Base-by-base conservation (phyloP, 75 land plant species). In the Pinus albicaulis region DNA sequence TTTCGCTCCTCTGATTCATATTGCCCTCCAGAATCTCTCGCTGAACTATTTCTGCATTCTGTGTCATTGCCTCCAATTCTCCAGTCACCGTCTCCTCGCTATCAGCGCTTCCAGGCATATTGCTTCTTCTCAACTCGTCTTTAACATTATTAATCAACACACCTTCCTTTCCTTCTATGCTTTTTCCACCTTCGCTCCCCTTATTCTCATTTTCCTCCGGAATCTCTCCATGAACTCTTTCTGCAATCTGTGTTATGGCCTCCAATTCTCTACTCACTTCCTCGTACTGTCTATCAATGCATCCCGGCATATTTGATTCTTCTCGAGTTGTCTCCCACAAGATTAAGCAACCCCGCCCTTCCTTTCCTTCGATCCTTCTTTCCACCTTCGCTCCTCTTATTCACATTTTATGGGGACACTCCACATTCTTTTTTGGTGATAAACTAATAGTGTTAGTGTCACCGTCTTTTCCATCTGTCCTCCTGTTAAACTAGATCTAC, bases 61-160 rank as follows among this genome's bases (percentile, higher is more conserved):
- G 77, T 10, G 87, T 74, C 11, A 81, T 61, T 7, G 76, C 73
- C 73, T 84, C 87, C 72, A 90, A 87, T 83, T 83, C 84, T 0
- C 57, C 28, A 24, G 77, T 82, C 12, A 85, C 41, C 14, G n/a
- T 20, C 20, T 15, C 25, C 15, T 55, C 0, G 23, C 59, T 24
- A 11, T 23, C 16, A 72, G 1, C 28, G 1, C 63, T 16, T 25
- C 14, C 19, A 0, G 74, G 15, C 58, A 48, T 72, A 22, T 62
- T 22, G 24, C 8, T 13, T 62, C 12, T 72, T 64, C 68, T 26
- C 19, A 38, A 28, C 26, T 64, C 38, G 7, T 64, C 38, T 64
- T 13, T 34, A 31, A 1, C 58, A 57, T 4, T 4, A 14, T 12
- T 19, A 57, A 57, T 2, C 11, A 57, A 41, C 7, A 6, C 52